Evolutionary conservation across 2,329 filamentous ascomycete species (phyloP).

Genomic region (Microdochium paspali): DNA sequence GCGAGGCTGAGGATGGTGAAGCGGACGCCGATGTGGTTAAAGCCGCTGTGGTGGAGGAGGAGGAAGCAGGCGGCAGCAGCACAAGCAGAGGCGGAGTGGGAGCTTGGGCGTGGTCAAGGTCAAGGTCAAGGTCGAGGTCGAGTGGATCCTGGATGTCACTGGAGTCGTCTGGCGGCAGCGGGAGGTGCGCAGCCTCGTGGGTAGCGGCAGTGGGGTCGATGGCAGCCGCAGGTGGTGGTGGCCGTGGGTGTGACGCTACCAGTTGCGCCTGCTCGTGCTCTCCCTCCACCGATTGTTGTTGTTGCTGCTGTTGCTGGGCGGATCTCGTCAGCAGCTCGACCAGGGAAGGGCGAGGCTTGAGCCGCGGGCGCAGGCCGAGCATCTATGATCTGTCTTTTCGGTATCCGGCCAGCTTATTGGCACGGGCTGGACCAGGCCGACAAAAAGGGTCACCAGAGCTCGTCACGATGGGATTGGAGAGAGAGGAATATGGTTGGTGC

Average conservation of each 20-base stretch:
- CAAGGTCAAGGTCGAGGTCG: no score
- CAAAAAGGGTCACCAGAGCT: no score
- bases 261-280: conserved; percentile 14
- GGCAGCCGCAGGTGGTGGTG: background rate
- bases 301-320: conserved; percentile 14
- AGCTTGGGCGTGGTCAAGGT: no score
- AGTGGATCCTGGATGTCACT: background rate
- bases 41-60: conserved; percentile 1
- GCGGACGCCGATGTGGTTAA: conserved; percentile 10
- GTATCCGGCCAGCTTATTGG: no score
- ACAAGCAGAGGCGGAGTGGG: background rate
- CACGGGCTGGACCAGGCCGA: no score
- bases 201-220: conserved; percentile 1
- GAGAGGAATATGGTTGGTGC: background rate
- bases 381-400: no score
- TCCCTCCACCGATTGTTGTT: no score
- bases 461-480: no score
- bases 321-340: conserved; percentile 34
- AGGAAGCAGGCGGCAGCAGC: background rate
- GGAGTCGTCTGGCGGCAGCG: background rate
- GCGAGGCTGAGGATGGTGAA: conserved; percentile 26
- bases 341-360: conserved; percentile 43
- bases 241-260: conserved; percentile 1
- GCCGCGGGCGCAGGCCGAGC: conserved; percentile 38
- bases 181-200: background rate